Base-by-base conservation (phyloP, 495 filamentous ascomycete species). In the Pyronema domesticum region DNA sequence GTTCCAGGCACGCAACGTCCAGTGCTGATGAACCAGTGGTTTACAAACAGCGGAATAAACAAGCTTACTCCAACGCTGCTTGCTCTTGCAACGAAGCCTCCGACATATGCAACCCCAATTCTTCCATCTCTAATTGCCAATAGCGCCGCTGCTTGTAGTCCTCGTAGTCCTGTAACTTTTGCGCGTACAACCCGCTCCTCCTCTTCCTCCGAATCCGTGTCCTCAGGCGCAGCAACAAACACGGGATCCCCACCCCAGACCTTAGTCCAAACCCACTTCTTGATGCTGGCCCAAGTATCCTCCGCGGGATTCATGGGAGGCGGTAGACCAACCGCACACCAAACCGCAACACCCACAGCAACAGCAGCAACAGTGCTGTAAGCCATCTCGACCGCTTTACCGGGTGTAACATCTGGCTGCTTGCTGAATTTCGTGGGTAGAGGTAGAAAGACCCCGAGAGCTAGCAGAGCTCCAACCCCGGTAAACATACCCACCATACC, bases 31-130 rank as follows among this genome's bases (percentile, higher is more conserved):
- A 89, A 98, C 67, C 86, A 95, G 39, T 81, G 74, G 62, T 99
- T 95, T 55, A 94, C 78, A 57, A 80, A 89, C 4, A 99, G 74
- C 5, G 91, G 93, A 48, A 99, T 81, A 70, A 95, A 99, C 7
- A 95, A 73, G 1, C 86, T 89, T 52, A 96, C 94, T 9, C 82
- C 89, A 42, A 99, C 89, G 0, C 88, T 94, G n/a, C 86, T 94
- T 9, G 91, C 86, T 49, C 91, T 80, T 4, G 93, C 91, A 0
- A 96, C 89, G 58, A 99, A 95, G 13, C 89, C 89, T 54, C 89
- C 91, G 0, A 95, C 69, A 60, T 96, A 99, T 14, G 84, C 86
- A 0, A 96, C 74, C 39, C 80, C 80, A 62, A 99, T 89, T 48
- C 80, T 76, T 19, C 75, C 71, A 63, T 89, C 81, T 17, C 71